Conservation (phyloP, 2,329 filamentous ascomycete species). For the Xylaria sp. region DNA sequence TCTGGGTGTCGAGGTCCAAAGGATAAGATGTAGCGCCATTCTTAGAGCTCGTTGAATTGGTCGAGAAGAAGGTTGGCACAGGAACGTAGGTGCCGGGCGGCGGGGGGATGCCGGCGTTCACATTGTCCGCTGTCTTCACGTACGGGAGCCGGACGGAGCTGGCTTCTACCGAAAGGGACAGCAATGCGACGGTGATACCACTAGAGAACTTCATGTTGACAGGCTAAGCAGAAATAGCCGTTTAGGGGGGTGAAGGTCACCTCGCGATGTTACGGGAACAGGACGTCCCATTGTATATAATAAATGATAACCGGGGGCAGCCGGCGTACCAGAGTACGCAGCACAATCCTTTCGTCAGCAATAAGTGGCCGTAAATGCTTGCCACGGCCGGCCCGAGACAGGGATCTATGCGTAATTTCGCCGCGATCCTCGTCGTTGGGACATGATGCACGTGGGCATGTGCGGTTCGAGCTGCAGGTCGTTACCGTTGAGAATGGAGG, state of each 20-base stretch:
- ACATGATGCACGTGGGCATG: constrained; percentile 17
- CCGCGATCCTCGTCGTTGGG: constrained; percentile 15
- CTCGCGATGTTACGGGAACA: not conserved
- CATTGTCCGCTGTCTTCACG: constrained; percentile 19
- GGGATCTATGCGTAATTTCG: constrained; percentile 15
- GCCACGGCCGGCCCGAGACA: constrained; percentile 12
- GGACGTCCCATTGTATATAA: constrained; percentile 15
- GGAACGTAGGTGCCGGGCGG: constrained; percentile 64
- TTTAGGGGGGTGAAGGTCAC: not conserved
- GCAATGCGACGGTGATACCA: constrained; percentile 5
- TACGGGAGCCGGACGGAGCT: constrained; percentile 16
- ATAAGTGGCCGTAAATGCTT: not conserved
- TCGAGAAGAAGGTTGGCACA: constrained; percentile 67
- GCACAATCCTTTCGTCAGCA: constrained; percentile 20
- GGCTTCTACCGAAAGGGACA: constrained; percentile 17
- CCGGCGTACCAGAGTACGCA: not conserved
- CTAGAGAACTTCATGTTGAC: constrained; percentile 21
- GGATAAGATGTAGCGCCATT: constrained; percentile 52
- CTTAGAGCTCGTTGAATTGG: constrained; percentile 42
- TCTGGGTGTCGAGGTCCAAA: constrained; percentile 64
- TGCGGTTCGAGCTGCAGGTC: constrained; percentile 2
- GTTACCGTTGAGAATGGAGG: constrained; percentile 5
- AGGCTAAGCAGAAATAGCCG: not conserved
- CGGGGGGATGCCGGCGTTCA: constrained; percentile 40
- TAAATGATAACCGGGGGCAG: not conserved